phyloP scores from a whole-genome alignment of 352 stramenopile species.

The Phytopythium vexans region DNA sequence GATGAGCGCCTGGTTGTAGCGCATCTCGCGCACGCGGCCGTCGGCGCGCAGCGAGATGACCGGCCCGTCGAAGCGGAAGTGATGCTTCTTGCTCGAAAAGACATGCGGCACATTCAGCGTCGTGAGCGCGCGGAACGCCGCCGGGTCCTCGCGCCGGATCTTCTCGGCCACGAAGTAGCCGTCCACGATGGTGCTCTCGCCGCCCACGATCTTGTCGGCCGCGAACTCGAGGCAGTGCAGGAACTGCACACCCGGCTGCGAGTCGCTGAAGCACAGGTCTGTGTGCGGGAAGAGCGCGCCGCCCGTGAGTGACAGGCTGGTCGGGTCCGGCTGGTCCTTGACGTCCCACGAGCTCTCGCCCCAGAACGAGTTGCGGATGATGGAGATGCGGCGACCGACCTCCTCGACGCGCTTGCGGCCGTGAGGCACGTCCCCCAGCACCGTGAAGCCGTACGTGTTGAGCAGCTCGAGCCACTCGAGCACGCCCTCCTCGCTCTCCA shows the following conservation, averaged over 20 bases:
- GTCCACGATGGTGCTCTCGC: conserved; percentile 79
- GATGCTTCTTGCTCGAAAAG: conserved; percentile 28
- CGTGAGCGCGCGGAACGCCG: conserved; percentile 58
- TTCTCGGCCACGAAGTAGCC: conserved; percentile 66
- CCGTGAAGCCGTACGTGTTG: conserved; percentile 26
- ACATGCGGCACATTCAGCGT: conserved; percentile 20
- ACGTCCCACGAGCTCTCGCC: conserved; percentile 80
- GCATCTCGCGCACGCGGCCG: conserved; percentile 15
- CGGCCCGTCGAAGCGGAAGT: conserved; percentile 18
- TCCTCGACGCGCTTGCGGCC: conserved; percentile 15
- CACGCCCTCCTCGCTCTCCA: conserved; percentile 18
- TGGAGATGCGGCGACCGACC: conserved; percentile 17
- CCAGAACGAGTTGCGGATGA: conserved; percentile 81
- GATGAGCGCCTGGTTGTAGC: conserved; percentile 31
- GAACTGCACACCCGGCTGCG: conserved; percentile 30
- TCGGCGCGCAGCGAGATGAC: conserved; percentile 17
- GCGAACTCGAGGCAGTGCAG: conserved; percentile 29
- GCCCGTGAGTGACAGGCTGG: conserved; percentile 25
- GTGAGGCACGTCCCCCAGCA: conserved; percentile 20
- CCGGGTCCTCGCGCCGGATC: conserved; percentile 45
- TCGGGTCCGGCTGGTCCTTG: conserved; percentile 42
- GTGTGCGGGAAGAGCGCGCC: conserved; percentile 27
- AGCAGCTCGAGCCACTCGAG: conserved; percentile 27
- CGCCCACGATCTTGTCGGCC: conserved; percentile 31
- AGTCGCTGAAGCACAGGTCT: conserved; percentile 28